A percentile compares a stretch with the other conserved stretches of the same genome.
phyloP scores from a whole-genome alignment of 2,329 filamentous ascomycete genomes.

The Sporothrix dimorphospora region DNA sequence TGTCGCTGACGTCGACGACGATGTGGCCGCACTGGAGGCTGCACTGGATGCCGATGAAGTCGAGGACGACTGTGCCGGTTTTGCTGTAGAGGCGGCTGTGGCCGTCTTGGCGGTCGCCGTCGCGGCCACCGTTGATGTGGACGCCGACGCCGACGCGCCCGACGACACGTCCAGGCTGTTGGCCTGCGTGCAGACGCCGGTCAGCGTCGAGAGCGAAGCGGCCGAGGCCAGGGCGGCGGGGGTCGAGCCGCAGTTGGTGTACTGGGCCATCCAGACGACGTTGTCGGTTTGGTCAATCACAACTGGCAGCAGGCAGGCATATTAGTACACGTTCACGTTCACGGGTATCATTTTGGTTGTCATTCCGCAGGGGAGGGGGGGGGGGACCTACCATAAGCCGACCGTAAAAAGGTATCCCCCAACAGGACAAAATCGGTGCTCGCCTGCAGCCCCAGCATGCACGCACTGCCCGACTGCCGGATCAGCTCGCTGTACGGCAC shows the following conservation, averaged over 20 bases:
- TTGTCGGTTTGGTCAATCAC: constrained; percentile 57
- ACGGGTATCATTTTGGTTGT: not conserved
- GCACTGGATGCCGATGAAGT: not conserved
- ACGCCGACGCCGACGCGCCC: not conserved
- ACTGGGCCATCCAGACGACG: constrained; percentile 54
- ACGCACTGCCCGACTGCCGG: constrained; percentile 43
- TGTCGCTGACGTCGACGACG: not conserved
- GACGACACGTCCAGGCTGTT: constrained; percentile 12
- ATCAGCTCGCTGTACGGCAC: constrained; percentile 57
- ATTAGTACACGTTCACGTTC: not conserved
- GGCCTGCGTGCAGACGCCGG: constrained; percentile 29
- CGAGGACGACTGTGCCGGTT: not conserved
- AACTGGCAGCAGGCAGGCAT: constrained; percentile 34
- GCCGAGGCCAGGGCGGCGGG: constrained; percentile 42
- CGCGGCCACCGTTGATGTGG: not conserved
- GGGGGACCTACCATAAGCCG: constrained; percentile 51
- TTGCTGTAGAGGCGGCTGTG: not conserved
- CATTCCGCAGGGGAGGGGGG: not conserved
- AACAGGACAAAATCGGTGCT: constrained; percentile 55
- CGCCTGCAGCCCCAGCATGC: constrained; percentile 55
- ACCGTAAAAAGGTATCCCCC: constrained; percentile 62
- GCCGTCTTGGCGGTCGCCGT: not conserved
- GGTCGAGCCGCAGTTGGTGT: constrained; percentile 54
- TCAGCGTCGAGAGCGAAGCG: constrained; percentile 29
- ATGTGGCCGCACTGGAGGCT: not conserved